Evolutionary conservation across 495 filamentous ascomycete genomes (phyloP), one percentile per base, ranked within the genome.

Genomic region (Bryoglossum gracile): DNA sequence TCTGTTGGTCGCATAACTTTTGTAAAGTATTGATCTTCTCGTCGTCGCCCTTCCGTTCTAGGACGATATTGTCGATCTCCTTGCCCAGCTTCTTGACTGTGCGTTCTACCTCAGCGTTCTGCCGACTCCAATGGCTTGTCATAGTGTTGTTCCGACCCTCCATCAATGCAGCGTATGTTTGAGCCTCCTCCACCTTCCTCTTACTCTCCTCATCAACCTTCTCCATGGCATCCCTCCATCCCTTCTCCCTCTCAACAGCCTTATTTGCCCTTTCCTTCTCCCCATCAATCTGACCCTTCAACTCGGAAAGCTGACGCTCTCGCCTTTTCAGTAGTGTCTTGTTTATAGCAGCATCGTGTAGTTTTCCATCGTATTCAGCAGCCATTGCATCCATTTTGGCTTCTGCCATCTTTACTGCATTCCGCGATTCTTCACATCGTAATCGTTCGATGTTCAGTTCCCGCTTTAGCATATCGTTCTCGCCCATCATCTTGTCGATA

Each of bases 401-500:
- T 61, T 86, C 81, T 38, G 89, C 72, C 26, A 84, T 71, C 48
- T 84, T 86, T 32, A 86, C 82, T 28, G 77, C 77, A 39, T 84
- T 78, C 48, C 81, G 78, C 10, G 81, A 78, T 45, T 90, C 88
- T 46, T 91, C 85, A 24, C 83, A 74, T 14, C 78, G 76, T 14
- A 84, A 72, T 24, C 76, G 77, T 61, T 89, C 83, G 18, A 90
- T 72, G 48, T 82, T 76, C 44, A 89, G 76, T 52, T 95, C 89
- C 33, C 89, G 81, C 49, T 81, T 87, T 37, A 94, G 68, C 22
- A 82, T 78, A 42, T 94, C 90, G 57, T 91, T 92, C 55, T 96
- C 90, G 28, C 83, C 85, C 67, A 92, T 88, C 26, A 96, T 64
- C 46, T 80, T 79, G 62, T 95, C 89, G 58, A 96, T 95, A 11